phyloP scores from a whole-genome alignment of 352 stramenopile genomes.

The Blastocystis sp. region DNA sequence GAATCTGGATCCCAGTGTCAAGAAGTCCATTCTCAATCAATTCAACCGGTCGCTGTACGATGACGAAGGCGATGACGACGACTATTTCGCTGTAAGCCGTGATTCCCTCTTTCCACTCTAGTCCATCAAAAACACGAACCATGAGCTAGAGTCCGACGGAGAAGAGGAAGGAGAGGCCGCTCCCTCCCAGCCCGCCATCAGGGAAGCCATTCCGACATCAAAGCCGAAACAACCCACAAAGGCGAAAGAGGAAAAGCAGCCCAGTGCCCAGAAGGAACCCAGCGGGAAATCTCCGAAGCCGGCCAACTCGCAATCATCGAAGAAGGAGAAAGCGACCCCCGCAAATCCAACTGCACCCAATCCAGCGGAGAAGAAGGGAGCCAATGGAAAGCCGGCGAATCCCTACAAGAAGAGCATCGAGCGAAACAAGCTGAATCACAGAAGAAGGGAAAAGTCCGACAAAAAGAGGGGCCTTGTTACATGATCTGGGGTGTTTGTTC shows the following conservation, averaged over 20 bases:
- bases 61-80: neutral
- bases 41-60: neutral
- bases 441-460: conserved; percentile 20
- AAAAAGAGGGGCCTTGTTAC: conserved; percentile 47
- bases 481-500: too few species aligned
- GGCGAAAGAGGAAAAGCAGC: neutral
- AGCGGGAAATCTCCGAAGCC: neutral
- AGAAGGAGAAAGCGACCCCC: neutral
- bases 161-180: neutral
- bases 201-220: neutral
- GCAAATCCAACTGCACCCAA: neutral
- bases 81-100: neutral
- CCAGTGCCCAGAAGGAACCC: neutral
- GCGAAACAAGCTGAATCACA: conserved; percentile 63
- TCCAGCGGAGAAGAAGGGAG: neutral
- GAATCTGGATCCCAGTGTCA: neutral
- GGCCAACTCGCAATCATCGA: too few species aligned
- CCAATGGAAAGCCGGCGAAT: neutral
- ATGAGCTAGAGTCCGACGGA: neutral
- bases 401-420: conserved; percentile 57
- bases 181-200: neutral
- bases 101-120: neutral
- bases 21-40: neutral
- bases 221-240: neutral
- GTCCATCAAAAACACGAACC: neutral